Conservation (phyloP, 2,329 filamentous ascomycete genomes). For the Cercospora sp. region DNA sequence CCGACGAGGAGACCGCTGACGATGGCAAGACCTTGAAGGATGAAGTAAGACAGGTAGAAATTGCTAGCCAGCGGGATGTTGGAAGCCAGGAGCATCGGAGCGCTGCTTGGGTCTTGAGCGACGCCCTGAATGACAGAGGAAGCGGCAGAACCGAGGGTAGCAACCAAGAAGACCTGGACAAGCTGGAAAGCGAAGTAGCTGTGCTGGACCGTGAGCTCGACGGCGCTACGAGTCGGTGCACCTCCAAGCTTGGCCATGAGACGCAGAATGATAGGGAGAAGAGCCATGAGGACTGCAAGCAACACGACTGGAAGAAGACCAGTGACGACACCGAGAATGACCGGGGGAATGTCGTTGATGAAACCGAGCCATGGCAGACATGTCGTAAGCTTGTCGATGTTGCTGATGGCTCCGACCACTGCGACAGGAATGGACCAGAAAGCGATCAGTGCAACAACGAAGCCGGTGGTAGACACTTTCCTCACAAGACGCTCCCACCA, state of each 20-base stretch:
- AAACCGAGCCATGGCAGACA: slow-evolving; percentile 66
- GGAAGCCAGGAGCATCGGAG: slow-evolving; percentile 35
- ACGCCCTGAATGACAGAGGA: slow-evolving; percentile 67
- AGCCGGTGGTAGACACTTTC: slow-evolving; percentile 65
- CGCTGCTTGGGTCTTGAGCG: slow-evolving; percentile 55
- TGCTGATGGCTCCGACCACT: slow-evolving; percentile 81
- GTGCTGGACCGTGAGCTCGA: slow-evolving; percentile 88
- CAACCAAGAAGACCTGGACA: slow-evolving; percentile 86
- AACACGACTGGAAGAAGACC: slow-evolving; percentile 79
- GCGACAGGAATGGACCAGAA: slow-evolving; percentile 83
- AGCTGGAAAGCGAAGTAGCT: slow-evolving; percentile 90
- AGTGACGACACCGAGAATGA: slow-evolving; percentile 78
- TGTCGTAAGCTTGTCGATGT: slow-evolving; percentile 62
- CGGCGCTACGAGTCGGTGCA: slow-evolving; percentile 72
- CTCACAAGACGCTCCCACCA: slow-evolving; percentile 85
- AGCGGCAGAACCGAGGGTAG: slow-evolving; percentile 79
- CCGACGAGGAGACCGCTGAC: slow-evolving; percentile 75
- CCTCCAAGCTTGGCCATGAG: slow-evolving; percentile 77
- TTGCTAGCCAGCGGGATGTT: slow-evolving; percentile 77
- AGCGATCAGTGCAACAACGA: slow-evolving; percentile 75
- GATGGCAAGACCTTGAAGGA: slow-evolving; percentile 83
- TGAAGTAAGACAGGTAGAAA: slow-evolving; percentile 93
- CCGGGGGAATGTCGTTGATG: slow-evolving; percentile 67
- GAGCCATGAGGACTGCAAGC: slow-evolving; percentile 79
- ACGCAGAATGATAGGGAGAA: slow-evolving; percentile 80